Conservation (phyloP, 1,284 basidiomycete genomes). For the Schizophyllum amplum region DNA sequence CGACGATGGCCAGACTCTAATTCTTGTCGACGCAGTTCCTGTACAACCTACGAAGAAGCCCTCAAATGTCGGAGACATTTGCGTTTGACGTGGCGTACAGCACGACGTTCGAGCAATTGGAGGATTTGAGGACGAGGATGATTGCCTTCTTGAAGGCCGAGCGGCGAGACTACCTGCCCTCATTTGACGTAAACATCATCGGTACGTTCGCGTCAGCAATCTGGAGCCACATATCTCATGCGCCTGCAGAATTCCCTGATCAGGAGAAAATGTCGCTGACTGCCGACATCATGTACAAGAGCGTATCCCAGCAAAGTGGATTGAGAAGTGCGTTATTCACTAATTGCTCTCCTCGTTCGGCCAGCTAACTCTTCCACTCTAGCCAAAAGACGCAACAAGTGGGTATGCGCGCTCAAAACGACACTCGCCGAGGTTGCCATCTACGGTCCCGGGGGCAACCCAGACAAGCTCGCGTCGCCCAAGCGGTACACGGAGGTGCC, state of each 20-base stretch:
- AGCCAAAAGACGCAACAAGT: slow-evolving; percentile 83
- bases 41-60: slow-evolving; percentile 64
- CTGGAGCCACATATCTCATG: background rate
- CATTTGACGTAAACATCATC: slow-evolving; percentile 63
- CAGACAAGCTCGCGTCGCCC: slow-evolving; percentile 43
- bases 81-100: slow-evolving; percentile 75
- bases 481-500: slow-evolving; percentile 65
- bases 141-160: slow-evolving; percentile 68
- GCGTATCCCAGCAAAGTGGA: slow-evolving; percentile 79
- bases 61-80: slow-evolving; percentile 72
- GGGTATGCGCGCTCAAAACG: slow-evolving; percentile 82
- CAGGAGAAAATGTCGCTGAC: slow-evolving; percentile 76
- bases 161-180: slow-evolving; percentile 64
- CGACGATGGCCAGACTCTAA: slow-evolving; percentile 1
- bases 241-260: slow-evolving; percentile 63
- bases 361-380: slow-evolving; percentile 6
- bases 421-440: slow-evolving; percentile 65
- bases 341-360: slow-evolving; percentile 2
- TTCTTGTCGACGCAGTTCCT: slow-evolving; percentile 50
- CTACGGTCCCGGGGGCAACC: slow-evolving; percentile 69
- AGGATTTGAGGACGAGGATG: slow-evolving; percentile 76
- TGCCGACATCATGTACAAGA: slow-evolving; percentile 87
- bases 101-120: slow-evolving; percentile 80
- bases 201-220: slow-evolving; percentile 26
- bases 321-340: slow-evolving; percentile 48